Evolutionary conservation across 2,329 filamentous ascomycete species (phyloP).

Genomic region (Chaetoscypha palmicola): DNA sequence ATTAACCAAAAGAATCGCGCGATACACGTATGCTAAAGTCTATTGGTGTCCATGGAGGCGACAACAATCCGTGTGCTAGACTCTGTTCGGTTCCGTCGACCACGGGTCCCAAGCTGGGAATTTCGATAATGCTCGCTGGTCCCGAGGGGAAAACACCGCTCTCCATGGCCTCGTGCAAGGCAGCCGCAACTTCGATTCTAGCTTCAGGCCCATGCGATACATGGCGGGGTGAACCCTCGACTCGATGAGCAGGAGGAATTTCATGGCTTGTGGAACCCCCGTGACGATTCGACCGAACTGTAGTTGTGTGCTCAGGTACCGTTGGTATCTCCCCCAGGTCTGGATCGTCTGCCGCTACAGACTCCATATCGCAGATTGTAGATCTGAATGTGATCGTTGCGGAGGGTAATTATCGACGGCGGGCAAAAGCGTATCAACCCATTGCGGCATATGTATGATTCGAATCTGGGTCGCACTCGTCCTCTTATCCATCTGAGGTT

Average conservation of each 20-base stretch:
- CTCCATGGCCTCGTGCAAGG: neutral
- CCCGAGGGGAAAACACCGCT: too few relatives aligned
- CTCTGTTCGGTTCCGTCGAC: too few relatives aligned
- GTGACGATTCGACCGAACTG: neutral
- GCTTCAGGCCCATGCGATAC: too few relatives aligned
- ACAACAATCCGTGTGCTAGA: too few relatives aligned
- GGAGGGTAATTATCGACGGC: neutral
- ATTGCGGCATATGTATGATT: neutral
- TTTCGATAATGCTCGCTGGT: too few relatives aligned
- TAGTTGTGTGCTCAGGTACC: neutral
- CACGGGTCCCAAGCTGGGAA: too few relatives aligned
- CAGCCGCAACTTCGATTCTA: too few relatives aligned
- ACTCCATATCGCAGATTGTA: too few relatives aligned
- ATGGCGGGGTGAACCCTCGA: neutral
- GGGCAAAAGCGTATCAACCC: neutral
- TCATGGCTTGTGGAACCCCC: neutral
- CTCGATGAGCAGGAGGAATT: neutral
- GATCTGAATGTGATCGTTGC: neutral
- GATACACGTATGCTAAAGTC: too few relatives aligned
- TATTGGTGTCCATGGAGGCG: too few relatives aligned
- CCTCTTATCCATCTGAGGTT: neutral
- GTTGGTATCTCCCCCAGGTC: neutral
- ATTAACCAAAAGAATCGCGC: too few relatives aligned
- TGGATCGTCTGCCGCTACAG: neutral
- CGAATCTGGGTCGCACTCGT: constrained; percentile 4